These are phyloP conservation scores for Metschnikowia shivogae DNA, from an alignment of 805 yeast genomes.

Conservation along the genomic window DNA sequence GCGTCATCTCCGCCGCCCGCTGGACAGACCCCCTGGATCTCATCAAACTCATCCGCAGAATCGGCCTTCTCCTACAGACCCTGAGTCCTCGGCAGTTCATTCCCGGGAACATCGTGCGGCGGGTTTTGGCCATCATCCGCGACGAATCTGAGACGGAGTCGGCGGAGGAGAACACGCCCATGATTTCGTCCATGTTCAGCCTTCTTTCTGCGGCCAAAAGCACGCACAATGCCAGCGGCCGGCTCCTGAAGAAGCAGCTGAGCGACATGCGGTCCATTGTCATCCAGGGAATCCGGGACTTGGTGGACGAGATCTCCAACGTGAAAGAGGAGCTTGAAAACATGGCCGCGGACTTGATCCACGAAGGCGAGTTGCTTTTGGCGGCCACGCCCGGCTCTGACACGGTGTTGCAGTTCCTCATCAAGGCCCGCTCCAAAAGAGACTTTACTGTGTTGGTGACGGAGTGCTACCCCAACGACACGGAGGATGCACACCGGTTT, in stretches of 20 bases:
- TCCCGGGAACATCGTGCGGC: slow-evolving; percentile 85
- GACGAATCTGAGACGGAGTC: slow-evolving; percentile 75
- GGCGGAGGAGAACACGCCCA: slow-evolving; percentile 38
- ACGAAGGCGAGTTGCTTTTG: slow-evolving; percentile 78
- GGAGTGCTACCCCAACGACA: slow-evolving; percentile 87
- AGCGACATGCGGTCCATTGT: slow-evolving; percentile 78
- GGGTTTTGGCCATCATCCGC: slow-evolving; percentile 80
- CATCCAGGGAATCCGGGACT: slow-evolving; percentile 87
- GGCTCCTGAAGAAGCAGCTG: slow-evolving; percentile 39
- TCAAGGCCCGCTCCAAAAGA: slow-evolving; percentile 85
- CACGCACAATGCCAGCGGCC: slow-evolving; percentile 19
- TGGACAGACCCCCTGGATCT: slow-evolving; percentile 79
- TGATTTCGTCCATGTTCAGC: slow-evolving; percentile 80
- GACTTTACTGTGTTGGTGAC: slow-evolving; percentile 88
- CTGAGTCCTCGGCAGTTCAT: slow-evolving; percentile 90
- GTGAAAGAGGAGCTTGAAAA: slow-evolving; percentile 88
- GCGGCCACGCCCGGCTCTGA: slow-evolving; percentile 95
- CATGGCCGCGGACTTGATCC: slow-evolving; percentile 89
- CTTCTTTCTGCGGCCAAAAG: slow-evolving; percentile 53
- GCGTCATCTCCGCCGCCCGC: slow-evolving; percentile 83
- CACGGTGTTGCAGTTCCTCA: slow-evolving; percentile 81
- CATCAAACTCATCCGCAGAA: slow-evolving; percentile 62
- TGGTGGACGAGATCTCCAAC: slow-evolving; percentile 85
- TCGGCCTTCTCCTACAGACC: slow-evolving; percentile 64
- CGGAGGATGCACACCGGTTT: slow-evolving; percentile 70